phyloP scores from a whole-genome alignment of 2,329 filamentous ascomycete species.

The Diaporthe caulivora region DNA sequence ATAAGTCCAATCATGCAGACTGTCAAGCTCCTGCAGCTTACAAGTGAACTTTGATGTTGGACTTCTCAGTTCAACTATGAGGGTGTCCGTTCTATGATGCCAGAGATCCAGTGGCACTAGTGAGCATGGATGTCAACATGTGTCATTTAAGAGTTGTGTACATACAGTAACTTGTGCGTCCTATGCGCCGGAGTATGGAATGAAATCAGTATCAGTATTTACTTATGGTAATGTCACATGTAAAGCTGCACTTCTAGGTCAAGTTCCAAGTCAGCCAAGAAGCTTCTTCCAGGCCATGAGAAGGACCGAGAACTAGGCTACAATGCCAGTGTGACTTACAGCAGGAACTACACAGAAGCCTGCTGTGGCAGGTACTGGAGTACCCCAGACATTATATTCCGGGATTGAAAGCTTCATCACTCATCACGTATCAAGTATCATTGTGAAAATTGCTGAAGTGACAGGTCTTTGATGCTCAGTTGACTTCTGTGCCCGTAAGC shows the following conservation, averaged over 20 bases:
- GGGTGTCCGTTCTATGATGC: neutral
- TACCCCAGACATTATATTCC: too few species aligned
- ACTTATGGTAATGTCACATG: neutral
- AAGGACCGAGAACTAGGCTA: neutral
- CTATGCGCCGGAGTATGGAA: neutral
- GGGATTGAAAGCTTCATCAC: too few species aligned
- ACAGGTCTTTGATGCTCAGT: too few species aligned
- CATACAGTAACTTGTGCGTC: neutral
- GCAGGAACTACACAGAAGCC: neutral
- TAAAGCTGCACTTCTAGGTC: neutral
- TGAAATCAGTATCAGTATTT: neutral
- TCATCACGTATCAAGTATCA: too few species aligned
- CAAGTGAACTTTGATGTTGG: neutral
- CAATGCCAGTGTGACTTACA: neutral
- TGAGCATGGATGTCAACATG: too few species aligned
- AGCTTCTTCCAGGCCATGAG: neutral
- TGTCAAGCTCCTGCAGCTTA: neutral
- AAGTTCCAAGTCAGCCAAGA: neutral
- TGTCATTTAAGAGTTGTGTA: neutral
- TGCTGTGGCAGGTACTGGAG: too few species aligned
- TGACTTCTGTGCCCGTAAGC: too few species aligned
- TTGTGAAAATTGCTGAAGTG: too few species aligned
- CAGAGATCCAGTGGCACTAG: neutral
- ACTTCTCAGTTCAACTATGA: neutral
- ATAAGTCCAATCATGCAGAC: neutral